Percentiles rank a stretch among this genome's conserved stretches.
Evolutionary conservation across 2,329 filamentous ascomycete species (phyloP).

Genomic region (Arthroderma sp.): DNA sequence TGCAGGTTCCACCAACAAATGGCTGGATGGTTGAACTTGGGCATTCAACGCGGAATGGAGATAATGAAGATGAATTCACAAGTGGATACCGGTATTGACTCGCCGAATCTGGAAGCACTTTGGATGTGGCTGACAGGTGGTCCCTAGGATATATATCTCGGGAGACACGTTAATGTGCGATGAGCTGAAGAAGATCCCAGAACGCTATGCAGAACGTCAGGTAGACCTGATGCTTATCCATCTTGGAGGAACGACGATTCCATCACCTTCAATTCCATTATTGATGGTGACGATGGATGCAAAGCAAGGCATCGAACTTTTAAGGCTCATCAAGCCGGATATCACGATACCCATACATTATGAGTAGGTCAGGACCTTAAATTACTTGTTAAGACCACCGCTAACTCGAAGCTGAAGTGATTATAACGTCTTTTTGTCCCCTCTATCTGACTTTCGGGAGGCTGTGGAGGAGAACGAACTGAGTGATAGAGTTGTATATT

Average conservation of each 20-base stretch:
- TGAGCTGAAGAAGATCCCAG: conserved; percentile 48
- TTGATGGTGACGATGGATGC: conserved; percentile 60
- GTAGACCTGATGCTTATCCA: conserved; percentile 57
- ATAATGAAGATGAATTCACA: conserved; percentile 21
- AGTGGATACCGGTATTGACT: conserved; percentile 33
- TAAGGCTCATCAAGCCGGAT: conserved; percentile 47
- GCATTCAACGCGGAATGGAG: conserved; percentile 18
- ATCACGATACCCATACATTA: conserved; percentile 52
- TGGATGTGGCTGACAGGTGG: not conserved
- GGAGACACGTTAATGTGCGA: conserved; percentile 52
- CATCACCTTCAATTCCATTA: conserved; percentile 43
- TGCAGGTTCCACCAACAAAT: conserved; percentile 48
- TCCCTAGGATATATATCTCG: conserved; percentile 45
- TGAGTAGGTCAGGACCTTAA: conserved; percentile 23
- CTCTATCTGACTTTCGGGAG: conserved; percentile 47
- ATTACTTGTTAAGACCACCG: too few relatives aligned
- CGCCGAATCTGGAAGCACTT: too few relatives aligned
- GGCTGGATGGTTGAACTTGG: conserved; percentile 55
- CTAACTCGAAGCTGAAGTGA: conserved; percentile 22
- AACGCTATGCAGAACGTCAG: conserved; percentile 39
- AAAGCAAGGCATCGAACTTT: conserved; percentile 46
- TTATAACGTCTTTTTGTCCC: conserved; percentile 48
- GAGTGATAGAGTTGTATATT: conserved; percentile 43
- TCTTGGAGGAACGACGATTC: conserved; percentile 53
- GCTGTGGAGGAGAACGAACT: conserved; percentile 41